Base-by-base conservation (phyloP, 371 early-diverging fungal species). In the Catenaria anguillulae region DNA sequence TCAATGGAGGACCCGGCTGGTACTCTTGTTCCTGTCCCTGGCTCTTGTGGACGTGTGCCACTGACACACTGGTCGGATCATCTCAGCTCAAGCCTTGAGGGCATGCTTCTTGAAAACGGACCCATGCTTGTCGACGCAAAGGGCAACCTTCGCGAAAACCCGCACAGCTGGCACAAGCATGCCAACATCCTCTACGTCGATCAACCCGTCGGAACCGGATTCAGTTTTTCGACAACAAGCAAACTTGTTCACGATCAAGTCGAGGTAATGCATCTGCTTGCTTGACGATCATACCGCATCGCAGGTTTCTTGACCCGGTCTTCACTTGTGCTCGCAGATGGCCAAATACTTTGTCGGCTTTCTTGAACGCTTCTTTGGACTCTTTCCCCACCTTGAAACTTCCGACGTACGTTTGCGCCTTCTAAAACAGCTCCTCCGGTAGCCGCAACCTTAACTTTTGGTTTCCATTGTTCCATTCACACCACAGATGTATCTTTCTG, bases 131-230 rank as follows among this genome's bases (percentile, higher is more conserved):
- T 83, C 10, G 70, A 71, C 19, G 55, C 64, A 29, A 69, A 84
- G 63, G 64, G 76, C 45, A 67, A 73, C 2, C 62, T 86, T 12
- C 67, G 70, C 13, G 58, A 75, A 19, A 84, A 77, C 63, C 67
- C 69, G 33, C 78, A 81, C 34, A 81, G 82, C 40, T 90, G 90
- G 90, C 73, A 80, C 36, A 75, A 82, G 50, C 75, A 83, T 74
- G 84, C 88, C 17, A 81, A 84, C 45, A 69, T 84, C 34, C 71
- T 88, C 2, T 89, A 77, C 64, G 88, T 92, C 50, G 92, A 92
- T 68, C 90, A 90, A 62, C 92, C 92, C 29, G 80, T 84, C 23
- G 89, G 89, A 19, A 89, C 90, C 26, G 92, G 92, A 4, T 86
- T 85, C 43, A 84, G 85, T 66, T 43, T 43, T 23, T 4, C 45